Percentiles rank a stretch among this genome's conserved stretches.
phyloP scores from a whole-genome alignment of 345 rosid genomes.

The Syzygium grande region DNA sequence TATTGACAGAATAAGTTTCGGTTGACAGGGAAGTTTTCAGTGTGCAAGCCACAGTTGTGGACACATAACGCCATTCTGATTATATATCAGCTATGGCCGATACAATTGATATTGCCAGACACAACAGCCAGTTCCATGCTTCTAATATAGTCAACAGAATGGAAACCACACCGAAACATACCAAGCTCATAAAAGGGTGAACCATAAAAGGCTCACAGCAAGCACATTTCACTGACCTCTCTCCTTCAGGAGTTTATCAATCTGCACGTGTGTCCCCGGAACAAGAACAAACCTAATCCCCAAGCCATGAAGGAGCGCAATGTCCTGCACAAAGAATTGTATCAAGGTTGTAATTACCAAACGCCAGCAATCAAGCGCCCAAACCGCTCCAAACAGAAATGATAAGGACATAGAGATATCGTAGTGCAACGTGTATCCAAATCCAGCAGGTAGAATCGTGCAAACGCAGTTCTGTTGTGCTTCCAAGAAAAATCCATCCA shows the following conservation, averaged over 20 bases:
- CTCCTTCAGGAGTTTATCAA: slow-evolving; percentile 71
- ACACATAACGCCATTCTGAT: not conserved
- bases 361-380: not conserved
- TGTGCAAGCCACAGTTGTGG: not conserved
- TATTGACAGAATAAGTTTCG: not conserved
- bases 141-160: not conserved
- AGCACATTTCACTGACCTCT: slow-evolving; percentile 39
- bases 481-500: not conserved
- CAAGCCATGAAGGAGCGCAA: slow-evolving; percentile 84
- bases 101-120: not conserved
- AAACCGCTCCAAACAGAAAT: not conserved
- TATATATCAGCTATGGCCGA: not conserved
- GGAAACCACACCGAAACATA: not conserved
- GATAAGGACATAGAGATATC: not conserved
- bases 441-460: not conserved
- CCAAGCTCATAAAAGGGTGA: not conserved
- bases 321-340: slow-evolving; percentile 49
- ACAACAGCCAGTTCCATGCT: not conserved
- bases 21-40: not conserved
- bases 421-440: not conserved
- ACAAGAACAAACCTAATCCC: slow-evolving; percentile 81
- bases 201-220: not conserved
- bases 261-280: slow-evolving; percentile 86
- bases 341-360: not conserved
- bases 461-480: not conserved